Conservation (phyloP, 192 early-diverging fungal genomes). For the Linnemannia zychae region DNA sequence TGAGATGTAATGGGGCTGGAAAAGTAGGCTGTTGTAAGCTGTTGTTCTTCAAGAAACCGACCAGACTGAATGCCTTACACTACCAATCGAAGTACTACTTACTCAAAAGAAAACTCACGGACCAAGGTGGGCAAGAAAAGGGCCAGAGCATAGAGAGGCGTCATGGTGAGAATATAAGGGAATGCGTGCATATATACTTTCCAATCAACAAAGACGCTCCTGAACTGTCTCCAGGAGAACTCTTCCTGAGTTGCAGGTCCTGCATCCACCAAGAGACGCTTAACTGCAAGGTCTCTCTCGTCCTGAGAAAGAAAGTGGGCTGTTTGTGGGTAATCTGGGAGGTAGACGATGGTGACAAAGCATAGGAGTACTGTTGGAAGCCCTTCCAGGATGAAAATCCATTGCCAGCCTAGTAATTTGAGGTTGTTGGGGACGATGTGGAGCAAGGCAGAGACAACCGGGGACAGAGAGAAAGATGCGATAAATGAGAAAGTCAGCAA, state of each 20-base stretch:
- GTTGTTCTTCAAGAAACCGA: neutral
- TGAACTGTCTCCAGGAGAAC: conserved; percentile 64
- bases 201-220: conserved; percentile 61
- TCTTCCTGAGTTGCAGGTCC: conserved; percentile 57
- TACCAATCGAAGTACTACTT: conserved; percentile 5
- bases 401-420: conserved; percentile 63
- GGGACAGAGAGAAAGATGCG: neutral
- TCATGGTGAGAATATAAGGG: conserved; percentile 71
- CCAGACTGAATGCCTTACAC: conserved; percentile 9
- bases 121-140: conserved; percentile 81
- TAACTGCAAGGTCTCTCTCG: conserved; percentile 54
- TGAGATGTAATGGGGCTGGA: conserved; percentile 31
- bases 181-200: conserved; percentile 62
- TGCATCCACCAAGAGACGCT: conserved; percentile 59
- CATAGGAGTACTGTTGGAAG: conserved; percentile 57
- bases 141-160: conserved; percentile 69
- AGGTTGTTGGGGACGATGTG: neutral
- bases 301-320: conserved; percentile 55
- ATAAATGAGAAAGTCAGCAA: neutral
- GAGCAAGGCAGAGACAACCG: neutral
- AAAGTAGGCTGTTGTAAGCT: neutral
- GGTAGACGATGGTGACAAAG: conserved; percentile 43
- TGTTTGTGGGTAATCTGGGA: conserved; percentile 64
- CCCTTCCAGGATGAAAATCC: conserved; percentile 77
- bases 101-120: conserved; percentile 47